phyloP scores from a whole-genome alignment of 345 rosid species.

The Arabidopsis suecica region DNA sequence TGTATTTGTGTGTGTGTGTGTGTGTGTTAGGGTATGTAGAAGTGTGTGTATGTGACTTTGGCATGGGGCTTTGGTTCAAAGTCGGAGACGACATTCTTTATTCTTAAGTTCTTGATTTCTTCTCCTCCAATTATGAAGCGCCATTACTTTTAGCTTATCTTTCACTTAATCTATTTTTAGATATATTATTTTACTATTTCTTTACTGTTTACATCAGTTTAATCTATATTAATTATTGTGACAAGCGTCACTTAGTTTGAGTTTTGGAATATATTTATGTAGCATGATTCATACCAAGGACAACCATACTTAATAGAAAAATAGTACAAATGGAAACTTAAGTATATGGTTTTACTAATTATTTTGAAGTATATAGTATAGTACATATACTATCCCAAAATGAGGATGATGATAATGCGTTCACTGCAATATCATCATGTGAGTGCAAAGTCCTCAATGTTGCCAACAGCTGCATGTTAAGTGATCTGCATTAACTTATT shows the following conservation, averaged over 20 bases:
- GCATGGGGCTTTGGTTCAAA: conserved; percentile 35
- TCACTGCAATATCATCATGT: conserved; percentile 5
- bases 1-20: neutral
- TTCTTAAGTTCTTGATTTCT: conserved; percentile 24
- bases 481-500: neutral
- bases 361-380: too few relatives aligned
- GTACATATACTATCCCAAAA: neutral
- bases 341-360: neutral
- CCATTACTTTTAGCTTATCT: conserved; percentile 30
- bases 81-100: conserved; percentile 39
- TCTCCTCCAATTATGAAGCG: conserved; percentile 30
- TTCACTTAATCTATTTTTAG: conserved; percentile 28
- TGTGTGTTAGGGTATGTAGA: conserved; percentile 29
- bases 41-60: conserved; percentile 43
- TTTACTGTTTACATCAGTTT: conserved; percentile 27
- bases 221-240: neutral
- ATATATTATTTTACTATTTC: conserved; percentile 7
- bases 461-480: conserved; percentile 11
- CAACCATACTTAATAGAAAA: conserved; percentile 4
- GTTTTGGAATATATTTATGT: conserved; percentile 2
- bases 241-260: conserved; percentile 13
- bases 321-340: neutral
- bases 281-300: conserved; percentile 37
- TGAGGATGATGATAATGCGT: neutral
- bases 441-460: conserved; percentile 1